Conservation (phyloP, 495 filamentous ascomycete species). For the Daldinia grandis region DNA sequence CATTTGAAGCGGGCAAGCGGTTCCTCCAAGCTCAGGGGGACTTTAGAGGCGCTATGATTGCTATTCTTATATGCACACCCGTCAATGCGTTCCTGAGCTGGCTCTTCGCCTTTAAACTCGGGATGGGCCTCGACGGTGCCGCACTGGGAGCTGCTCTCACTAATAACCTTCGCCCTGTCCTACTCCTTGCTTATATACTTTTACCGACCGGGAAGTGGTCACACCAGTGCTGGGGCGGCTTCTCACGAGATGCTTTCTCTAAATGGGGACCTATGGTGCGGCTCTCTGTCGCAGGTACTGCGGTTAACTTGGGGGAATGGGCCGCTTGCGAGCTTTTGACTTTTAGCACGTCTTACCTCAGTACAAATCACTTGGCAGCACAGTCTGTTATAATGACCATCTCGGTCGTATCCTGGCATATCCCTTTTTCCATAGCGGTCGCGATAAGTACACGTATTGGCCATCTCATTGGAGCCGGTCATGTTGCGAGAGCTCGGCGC, state of each 20-base stretch:
- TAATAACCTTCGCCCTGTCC: conserved; percentile 60
- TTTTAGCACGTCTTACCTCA: conserved; percentile 59
- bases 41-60: conserved; percentile 72
- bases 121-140: conserved; percentile 67
- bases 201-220: conserved; percentile 49
- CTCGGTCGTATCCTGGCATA: conserved; percentile 68
- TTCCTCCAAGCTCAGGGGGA: conserved; percentile 79
- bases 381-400: conserved; percentile 72
- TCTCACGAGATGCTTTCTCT: conserved; percentile 56
- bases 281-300: conserved; percentile 64
- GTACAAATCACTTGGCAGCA: conserved; percentile 64
- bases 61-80: conserved; percentile 73
- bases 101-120: conserved; percentile 72
- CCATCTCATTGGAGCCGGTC: conserved; percentile 66
- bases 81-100: conserved; percentile 78
- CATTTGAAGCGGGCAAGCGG: conserved; percentile 76
- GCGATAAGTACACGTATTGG: conserved; percentile 70
- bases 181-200: conserved; percentile 60
- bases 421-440: conserved; percentile 71
- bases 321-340: conserved; percentile 66
- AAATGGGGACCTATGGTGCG: conserved; percentile 66
- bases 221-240: conserved; percentile 65
- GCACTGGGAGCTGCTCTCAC: conserved; percentile 64
- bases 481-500: conserved; percentile 43
- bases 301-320: conserved; percentile 67